Evolutionary conservation across 2,329 filamentous ascomycete genomes (phyloP).

Genomic region (Beauveria rudraprayagi): DNA sequence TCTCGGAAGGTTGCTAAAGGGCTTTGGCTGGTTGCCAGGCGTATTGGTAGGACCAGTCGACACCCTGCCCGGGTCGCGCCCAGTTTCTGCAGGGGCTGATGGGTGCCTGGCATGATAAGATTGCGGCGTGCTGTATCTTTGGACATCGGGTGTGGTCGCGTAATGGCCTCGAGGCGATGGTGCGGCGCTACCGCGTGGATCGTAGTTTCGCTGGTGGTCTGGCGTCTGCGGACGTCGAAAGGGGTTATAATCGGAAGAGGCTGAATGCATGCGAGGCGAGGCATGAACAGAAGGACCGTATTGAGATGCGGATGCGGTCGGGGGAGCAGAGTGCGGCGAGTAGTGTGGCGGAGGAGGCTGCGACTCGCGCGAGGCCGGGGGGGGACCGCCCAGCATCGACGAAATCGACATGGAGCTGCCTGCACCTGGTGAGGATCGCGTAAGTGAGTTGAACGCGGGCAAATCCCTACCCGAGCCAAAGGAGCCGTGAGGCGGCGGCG

Average conservation of each 20-base stretch:
- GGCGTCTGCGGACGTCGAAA: constrained; percentile 65
- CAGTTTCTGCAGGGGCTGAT: constrained; percentile 38
- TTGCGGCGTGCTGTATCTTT: constrained; percentile 50
- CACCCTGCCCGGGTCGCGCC: constrained; percentile 30
- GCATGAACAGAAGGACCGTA: constrained; percentile 44
- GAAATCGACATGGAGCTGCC: constrained; percentile 55
- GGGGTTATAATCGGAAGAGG: constrained; percentile 50
- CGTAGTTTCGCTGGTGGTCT: constrained; percentile 54
- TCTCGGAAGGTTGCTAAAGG: constrained; percentile 38
- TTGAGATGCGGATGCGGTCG: constrained; percentile 33
- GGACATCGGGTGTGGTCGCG: constrained; percentile 49
- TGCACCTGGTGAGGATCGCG: constrained; percentile 35
- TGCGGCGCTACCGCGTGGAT: constrained; percentile 35
- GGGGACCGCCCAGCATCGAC: constrained; percentile 49
- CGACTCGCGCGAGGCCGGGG: constrained; percentile 34
- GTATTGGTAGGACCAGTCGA: constrained; percentile 36
- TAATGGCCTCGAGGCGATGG: constrained; percentile 44
- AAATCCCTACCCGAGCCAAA: constrained; percentile 44
- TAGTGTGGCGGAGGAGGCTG: constrained; percentile 34
- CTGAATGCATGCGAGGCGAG: constrained; percentile 47
- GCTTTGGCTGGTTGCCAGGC: constrained; percentile 45
- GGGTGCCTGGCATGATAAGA: constrained; percentile 44
- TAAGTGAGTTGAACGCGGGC: constrained; percentile 42
- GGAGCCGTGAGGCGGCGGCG: constrained; percentile 34
- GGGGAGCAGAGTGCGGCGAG: constrained; percentile 31